These are phyloP conservation scores for Fraxinus xanthoxyloides DNA, from an alignment of 305 asterid genomes.

Conservation along the genomic window DNA sequence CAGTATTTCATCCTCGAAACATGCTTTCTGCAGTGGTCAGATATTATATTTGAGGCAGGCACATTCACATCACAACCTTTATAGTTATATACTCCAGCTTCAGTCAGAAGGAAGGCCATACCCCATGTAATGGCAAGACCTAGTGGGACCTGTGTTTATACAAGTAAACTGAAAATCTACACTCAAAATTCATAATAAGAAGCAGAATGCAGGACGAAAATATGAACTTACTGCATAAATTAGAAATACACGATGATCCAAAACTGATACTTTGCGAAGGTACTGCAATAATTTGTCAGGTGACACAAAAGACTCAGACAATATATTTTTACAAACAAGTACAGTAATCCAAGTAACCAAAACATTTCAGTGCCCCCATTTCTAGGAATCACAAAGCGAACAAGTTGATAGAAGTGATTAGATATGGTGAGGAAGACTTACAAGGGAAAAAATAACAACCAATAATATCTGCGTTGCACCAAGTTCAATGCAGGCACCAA, in stretches of 20 bases:
- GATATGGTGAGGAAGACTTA: slow-evolving; percentile 39
- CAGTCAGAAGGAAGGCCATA: slow-evolving; percentile 74
- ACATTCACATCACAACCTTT: slow-evolving; percentile 77
- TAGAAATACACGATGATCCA: slow-evolving; percentile 89
- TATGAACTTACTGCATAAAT: slow-evolving; percentile 69
- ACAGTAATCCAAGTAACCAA: neutral
- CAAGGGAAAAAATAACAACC: slow-evolving; percentile 82
- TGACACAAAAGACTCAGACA: slow-evolving; percentile 5
- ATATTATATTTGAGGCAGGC: slow-evolving; percentile 72
- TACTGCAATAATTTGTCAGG: slow-evolving; percentile 55
- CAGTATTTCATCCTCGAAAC: slow-evolving; percentile 78
- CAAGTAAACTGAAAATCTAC: neutral
- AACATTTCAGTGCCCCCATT: neutral
- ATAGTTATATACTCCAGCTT: slow-evolving; percentile 71
- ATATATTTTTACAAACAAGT: neutral
- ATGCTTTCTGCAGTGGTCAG: slow-evolving; percentile 85
- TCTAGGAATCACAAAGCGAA: neutral
- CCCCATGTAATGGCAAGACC: slow-evolving; percentile 87
- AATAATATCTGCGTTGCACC: slow-evolving; percentile 84
- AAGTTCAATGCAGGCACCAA: slow-evolving; percentile 88
- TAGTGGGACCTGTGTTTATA: slow-evolving; percentile 70
- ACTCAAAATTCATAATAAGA: slow-evolving; percentile 1
- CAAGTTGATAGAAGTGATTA: neutral
- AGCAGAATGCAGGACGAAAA: neutral
- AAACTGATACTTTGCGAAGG: slow-evolving; percentile 84